Conservation (phyloP, 1,284 basidiomycete genomes). For the Anthracocystis walkeri region DNA sequence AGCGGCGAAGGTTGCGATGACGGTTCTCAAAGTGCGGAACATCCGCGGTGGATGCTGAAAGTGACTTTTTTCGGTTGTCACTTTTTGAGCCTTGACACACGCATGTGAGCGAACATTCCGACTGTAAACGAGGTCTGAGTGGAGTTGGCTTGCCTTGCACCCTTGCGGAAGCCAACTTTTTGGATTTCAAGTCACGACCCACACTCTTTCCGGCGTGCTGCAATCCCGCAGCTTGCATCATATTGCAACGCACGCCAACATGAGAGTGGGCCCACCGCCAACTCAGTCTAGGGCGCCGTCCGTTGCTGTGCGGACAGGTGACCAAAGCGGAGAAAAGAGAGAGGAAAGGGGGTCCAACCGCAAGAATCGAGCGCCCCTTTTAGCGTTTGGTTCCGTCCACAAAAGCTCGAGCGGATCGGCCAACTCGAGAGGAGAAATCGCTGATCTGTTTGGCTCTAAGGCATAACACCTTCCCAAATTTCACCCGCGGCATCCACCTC, state of each 20-base stretch:
- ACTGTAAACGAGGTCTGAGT: neutral
- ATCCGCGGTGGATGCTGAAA: slow-evolving; percentile 1
- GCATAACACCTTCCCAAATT: neutral
- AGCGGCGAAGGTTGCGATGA: neutral
- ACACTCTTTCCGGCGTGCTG: too few relatives aligned
- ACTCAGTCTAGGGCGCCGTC: neutral
- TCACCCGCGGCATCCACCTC: neutral
- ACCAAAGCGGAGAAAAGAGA: neutral
- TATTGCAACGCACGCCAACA: neutral
- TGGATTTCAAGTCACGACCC: neutral
- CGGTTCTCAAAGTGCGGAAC: neutral
- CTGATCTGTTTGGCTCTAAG: neutral
- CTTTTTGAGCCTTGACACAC: neutral
- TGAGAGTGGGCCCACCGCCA: neutral
- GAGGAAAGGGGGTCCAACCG: slow-evolving; percentile 1
- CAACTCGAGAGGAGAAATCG: neutral
- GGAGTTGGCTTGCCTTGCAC: neutral
- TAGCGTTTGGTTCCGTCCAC: slow-evolving; percentile 1
- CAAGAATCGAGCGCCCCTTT: slow-evolving; percentile 5
- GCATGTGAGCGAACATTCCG: neutral
- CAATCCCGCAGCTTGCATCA: neutral
- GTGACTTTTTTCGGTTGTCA: neutral
- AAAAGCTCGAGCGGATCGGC: neutral
- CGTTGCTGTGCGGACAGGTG: neutral
- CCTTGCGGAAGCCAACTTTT: slow-evolving; percentile 1